These are phyloP conservation scores for Tulasnella sp. DNA, from an alignment of 768 basidiomycete genomes.

Conservation along the genomic window DNA sequence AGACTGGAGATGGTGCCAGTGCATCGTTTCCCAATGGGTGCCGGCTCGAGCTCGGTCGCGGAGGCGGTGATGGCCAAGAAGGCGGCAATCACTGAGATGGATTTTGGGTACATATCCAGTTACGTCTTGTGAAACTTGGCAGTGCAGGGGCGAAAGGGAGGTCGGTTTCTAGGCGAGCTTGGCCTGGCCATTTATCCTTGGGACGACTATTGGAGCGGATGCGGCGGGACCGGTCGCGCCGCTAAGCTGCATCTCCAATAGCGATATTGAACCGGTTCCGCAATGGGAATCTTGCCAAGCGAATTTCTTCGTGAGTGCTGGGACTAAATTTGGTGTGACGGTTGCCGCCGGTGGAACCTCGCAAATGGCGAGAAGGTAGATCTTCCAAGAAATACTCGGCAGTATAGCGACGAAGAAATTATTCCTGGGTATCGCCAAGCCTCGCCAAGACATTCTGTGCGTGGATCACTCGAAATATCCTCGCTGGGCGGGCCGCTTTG, in stretches of 20 bases:
- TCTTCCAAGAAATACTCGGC: neutral
- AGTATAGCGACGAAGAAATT: neutral
- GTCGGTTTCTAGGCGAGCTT: neutral
- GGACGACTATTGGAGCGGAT: neutral
- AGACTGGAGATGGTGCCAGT: slow-evolving; percentile 54
- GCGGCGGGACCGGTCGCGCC: neutral
- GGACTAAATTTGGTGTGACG: neutral
- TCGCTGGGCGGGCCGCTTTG: neutral
- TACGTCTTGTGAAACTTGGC: neutral
- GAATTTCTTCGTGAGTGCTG: neutral
- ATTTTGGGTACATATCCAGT: neutral
- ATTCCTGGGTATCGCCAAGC: neutral
- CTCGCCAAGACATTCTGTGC: neutral
- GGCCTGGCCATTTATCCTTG: neutral
- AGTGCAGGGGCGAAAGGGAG: neutral
- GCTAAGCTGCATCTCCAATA: neutral
- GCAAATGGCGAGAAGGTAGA: neutral
- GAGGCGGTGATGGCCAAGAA: slow-evolving; percentile 16
- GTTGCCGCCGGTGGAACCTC: slow-evolving; percentile 11
- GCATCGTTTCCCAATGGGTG: slow-evolving; percentile 28
- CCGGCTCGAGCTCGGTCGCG: neutral
- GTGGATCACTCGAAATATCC: neutral
- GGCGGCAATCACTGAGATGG: slow-evolving; percentile 10
- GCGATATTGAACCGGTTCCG: slow-evolving; percentile 1
- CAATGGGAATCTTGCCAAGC: neutral